Conservation (phyloP, 148 eudicot genomes). For the Spergularia bocconei region DNA sequence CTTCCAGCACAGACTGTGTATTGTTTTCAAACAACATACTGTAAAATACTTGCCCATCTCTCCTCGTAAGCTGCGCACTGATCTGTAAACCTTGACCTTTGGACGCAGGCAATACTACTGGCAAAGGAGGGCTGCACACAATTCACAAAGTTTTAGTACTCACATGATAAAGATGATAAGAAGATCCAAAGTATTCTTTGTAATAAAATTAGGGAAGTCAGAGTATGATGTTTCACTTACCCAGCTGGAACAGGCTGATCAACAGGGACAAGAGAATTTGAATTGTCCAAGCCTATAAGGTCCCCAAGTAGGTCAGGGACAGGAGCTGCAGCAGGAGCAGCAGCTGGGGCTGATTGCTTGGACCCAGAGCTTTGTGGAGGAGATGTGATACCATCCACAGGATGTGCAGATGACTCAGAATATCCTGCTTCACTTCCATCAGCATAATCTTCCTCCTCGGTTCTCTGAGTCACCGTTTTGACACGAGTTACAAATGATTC, state of each 20-base stretch:
- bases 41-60: constrained; percentile 89
- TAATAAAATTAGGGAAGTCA: no score
- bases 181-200: no score
- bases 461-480: constrained; percentile 59
- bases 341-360: constrained; percentile 48
- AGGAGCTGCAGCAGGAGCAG: constrained; percentile 51
- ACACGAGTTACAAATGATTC: constrained; percentile 93
- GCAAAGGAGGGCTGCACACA: constrained; percentile 80
- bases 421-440: constrained; percentile 74
- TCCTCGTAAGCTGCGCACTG: constrained; percentile 77
- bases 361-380: constrained; percentile 63
- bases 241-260: constrained; percentile 69
- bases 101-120: constrained; percentile 72
- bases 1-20: constrained; percentile 67
- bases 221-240: constrained; percentile 39
- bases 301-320: constrained; percentile 95
- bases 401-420: constrained; percentile 68
- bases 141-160: neutral
- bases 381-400: constrained; percentile 50
- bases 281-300: constrained; percentile 72
- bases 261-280: constrained; percentile 61
- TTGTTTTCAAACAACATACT: constrained; percentile 83
- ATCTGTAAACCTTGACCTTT: constrained; percentile 91
- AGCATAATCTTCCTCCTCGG: constrained; percentile 87
- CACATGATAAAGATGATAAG: neutral